Conservation (phyloP, 768 basidiomycete species). For the Candolleomyces aberdarensis region DNA sequence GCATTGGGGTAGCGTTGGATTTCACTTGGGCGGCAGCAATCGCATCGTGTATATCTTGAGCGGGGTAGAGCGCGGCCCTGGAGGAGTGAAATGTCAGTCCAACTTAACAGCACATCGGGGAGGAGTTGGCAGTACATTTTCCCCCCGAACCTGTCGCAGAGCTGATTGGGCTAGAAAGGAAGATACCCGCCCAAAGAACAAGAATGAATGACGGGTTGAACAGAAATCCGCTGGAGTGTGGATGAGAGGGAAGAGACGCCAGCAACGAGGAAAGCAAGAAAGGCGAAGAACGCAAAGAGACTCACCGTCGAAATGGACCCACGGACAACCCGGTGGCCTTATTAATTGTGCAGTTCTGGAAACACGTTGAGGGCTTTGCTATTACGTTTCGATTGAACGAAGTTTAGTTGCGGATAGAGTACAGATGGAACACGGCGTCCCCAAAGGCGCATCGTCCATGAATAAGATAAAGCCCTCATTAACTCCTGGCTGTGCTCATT, state of each 20-base stretch:
- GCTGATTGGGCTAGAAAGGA: background rate
- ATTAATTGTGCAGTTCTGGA: slow-evolving; percentile 25
- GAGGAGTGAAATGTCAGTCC: slow-evolving; percentile 5
- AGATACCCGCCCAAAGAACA: background rate
- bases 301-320: slow-evolving; percentile 15
- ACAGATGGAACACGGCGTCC: background rate
- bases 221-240: background rate
- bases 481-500: background rate
- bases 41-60: slow-evolving; percentile 23
- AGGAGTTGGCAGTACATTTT: background rate
- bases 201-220: background rate
- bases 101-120: background rate
- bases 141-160: background rate
- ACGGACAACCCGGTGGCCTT: slow-evolving; percentile 26
- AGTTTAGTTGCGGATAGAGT: background rate
- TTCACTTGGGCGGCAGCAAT: slow-evolving; percentile 21
- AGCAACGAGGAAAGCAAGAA: slow-evolving; percentile 15
- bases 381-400: slow-evolving; percentile 5
- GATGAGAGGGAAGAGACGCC: slow-evolving; percentile 18
- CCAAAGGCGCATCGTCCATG: background rate
- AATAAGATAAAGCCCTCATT: background rate
- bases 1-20: slow-evolving; percentile 11
- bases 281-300: slow-evolving; percentile 16
- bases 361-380: slow-evolving; percentile 10
- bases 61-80: slow-evolving; percentile 21